Evolutionary conservation across 441 rosid species (phyloP).

Genomic region (Flueggea neowawraea): DNA sequence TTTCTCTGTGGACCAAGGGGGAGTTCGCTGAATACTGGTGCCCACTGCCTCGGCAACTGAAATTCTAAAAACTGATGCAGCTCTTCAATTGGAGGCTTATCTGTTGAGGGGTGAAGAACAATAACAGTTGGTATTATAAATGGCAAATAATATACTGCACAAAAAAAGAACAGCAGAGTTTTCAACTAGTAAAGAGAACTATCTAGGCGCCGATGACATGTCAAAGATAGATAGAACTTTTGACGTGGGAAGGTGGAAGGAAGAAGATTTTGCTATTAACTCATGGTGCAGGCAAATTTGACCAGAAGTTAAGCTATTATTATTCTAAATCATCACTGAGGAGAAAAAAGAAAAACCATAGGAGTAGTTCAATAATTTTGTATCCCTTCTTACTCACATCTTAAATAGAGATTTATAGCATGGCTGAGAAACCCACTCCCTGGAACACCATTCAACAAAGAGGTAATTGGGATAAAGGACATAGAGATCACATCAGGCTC

Average conservation of each 20-base stretch:
- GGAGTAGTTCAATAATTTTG: too few species aligned
- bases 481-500: conserved; percentile 94
- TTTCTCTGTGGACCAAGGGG: conserved; percentile 90
- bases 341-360: not conserved
- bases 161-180: not conserved
- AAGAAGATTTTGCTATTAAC: too few species aligned
- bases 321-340: not conserved
- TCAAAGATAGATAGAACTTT: too few species aligned
- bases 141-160: not conserved
- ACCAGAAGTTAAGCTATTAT: too few species aligned
- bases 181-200: too few species aligned
- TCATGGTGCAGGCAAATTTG: too few species aligned
- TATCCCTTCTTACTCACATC: conserved; percentile 56
- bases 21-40: conserved; percentile 92
- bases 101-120: conserved; percentile 26
- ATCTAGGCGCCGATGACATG: too few species aligned
- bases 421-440: conserved; percentile 96
- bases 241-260: too few species aligned
- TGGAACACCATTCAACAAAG: conserved; percentile 86
- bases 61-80: conserved; percentile 93
- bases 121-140: not conserved
- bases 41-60: conserved; percentile 99
- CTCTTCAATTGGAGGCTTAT: conserved; percentile 96
- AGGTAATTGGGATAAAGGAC: conserved; percentile 92
- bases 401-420: conserved; percentile 90